Percentiles rank a stretch among this genome's conserved stretches.
Conservation (phyloP, 306 rosid species). For the Datisca glomerata region DNA sequence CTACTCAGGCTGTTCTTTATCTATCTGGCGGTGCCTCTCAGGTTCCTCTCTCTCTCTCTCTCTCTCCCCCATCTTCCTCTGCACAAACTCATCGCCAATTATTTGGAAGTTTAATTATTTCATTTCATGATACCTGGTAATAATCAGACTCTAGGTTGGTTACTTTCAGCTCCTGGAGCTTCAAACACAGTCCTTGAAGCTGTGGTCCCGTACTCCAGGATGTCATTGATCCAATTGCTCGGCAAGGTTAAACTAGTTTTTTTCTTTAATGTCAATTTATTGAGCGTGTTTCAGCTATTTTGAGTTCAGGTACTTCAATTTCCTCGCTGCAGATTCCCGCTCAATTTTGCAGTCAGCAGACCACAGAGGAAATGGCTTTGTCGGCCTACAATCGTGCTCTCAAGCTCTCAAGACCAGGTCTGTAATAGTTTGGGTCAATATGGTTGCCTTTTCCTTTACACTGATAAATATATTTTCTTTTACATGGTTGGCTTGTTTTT, state of each 20-base stretch:
- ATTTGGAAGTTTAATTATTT: no score
- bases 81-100: not conserved
- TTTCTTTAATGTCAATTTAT: not conserved
- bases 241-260: constrained; percentile 36
- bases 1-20: constrained; percentile 55
- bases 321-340: constrained; percentile 44
- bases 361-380: constrained; percentile 76
- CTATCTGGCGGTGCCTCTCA: constrained; percentile 81
- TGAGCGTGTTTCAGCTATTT: not conserved
- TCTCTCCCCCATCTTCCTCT: not conserved
- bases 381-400: constrained; percentile 93
- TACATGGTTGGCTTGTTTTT: no score
- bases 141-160: constrained; percentile 44
- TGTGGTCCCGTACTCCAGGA: constrained; percentile 66
- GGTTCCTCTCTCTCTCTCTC: constrained; percentile 23
- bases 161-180: constrained; percentile 76
- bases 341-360: constrained; percentile 47
- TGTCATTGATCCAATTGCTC: constrained; percentile 61
- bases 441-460: no score
- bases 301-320: not conserved
- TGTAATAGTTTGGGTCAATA: not conserved
- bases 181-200: constrained; percentile 73
- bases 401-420: constrained; percentile 77
- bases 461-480: no score
- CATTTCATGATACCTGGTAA: not conserved